Evolutionary conservation across 306 rosid species (phyloP), one percentile per base, ranked within the genome.

Genomic region (Medicago arabica): DNA sequence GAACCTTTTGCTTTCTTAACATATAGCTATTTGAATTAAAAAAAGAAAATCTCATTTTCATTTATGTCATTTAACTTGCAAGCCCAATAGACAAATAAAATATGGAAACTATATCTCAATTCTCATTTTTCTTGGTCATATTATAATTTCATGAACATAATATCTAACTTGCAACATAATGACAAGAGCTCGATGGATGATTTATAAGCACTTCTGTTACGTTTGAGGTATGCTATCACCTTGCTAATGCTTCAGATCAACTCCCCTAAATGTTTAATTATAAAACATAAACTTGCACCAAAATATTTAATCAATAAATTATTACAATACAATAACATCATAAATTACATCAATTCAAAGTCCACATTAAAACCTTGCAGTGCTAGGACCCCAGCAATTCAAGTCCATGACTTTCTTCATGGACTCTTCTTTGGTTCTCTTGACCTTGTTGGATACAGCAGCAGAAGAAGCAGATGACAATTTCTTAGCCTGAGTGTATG

Each of bases 331-430:
- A 44, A 44, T 10, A 44, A 25, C 50, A 44, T 44, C 9, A 44
- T 12, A 44, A 12, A 44, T 3, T 12, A 5, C 50, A 44, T 4
- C 0, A 44, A 44, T 4, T 12, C 4, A 44, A 2, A 39, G 5
- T 1, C 50, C n/a, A 44, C 60, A 47, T 82, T 78, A 91, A 78
- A 94, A 91, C 75, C 93, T 89, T 0, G 53, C 51, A 44, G 98
- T 92, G 67, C 39, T 90, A 1, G 98, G 98, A 60, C 96, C 97
- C 84, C 88, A 91, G 55, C 96, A 88, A 55, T 57, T 80, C 69
- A 94, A 72, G 3, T 94, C 96, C 89, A 92, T 75, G 51, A 94
- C 87, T 80, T 85, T 90, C 21, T 76, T 82, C 80, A 84, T 70
- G 19, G 84, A 82, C 47, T 87, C 88, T 17, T 94, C 97, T 47